Conservation (phyloP, 2,329 filamentous ascomycete species). For the Fusarium tanahbumbuense region DNA sequence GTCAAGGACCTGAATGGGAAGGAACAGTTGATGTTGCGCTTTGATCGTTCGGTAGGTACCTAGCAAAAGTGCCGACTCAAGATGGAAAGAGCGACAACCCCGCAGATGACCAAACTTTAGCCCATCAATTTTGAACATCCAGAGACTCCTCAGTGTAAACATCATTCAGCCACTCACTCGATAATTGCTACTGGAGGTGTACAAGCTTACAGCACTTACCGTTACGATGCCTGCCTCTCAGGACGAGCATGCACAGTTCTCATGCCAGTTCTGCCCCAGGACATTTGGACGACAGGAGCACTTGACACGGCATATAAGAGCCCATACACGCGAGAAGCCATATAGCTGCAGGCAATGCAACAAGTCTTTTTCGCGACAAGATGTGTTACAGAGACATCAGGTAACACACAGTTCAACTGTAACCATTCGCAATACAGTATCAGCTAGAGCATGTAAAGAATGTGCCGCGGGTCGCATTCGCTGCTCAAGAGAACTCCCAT, state of each 20-base stretch:
- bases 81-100: background rate
- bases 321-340: slow-evolving; percentile 34
- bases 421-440: background rate
- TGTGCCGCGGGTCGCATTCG: slow-evolving; percentile 31
- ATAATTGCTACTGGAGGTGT: background rate
- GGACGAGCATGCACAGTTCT: background rate
- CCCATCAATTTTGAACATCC: background rate
- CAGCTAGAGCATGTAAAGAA: slow-evolving; percentile 27
- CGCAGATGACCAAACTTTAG: background rate
- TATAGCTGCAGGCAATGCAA: slow-evolving; percentile 22
- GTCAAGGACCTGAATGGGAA: background rate
- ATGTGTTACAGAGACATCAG: slow-evolving; percentile 30
- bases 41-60: background rate
- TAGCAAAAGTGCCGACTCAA: background rate
- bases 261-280: slow-evolving; percentile 6
- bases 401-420: slow-evolving; percentile 9
- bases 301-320: slow-evolving; percentile 28
- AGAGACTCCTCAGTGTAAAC: background rate
- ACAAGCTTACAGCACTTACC: background rate
- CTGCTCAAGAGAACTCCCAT: slow-evolving; percentile 30
- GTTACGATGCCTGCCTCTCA: background rate
- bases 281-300: slow-evolving; percentile 31
- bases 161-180: background rate
- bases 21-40: background rate
- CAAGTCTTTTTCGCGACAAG: slow-evolving; percentile 32